A percentile compares a stretch with the other conserved stretches of the same genome.
phyloP scores from a whole-genome alignment of 2,329 filamentous ascomycete species.

The Clarireedia homoeocarpa region DNA sequence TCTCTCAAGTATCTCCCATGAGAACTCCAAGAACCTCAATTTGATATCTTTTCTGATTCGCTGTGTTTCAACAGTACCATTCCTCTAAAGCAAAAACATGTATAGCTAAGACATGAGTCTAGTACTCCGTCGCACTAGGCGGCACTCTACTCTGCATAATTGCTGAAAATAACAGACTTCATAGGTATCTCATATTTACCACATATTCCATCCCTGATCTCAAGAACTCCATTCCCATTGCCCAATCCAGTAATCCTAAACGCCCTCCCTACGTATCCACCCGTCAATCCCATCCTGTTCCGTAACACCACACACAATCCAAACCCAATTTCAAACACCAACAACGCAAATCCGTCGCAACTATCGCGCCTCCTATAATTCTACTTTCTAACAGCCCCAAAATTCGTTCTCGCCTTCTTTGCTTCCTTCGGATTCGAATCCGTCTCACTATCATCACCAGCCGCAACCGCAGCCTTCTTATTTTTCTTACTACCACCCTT shows the following conservation, averaged over 20 bases:
- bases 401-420: slow-evolving; percentile 28
- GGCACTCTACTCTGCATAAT: not conserved
- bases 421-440: slow-evolving; percentile 43
- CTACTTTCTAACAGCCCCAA: slow-evolving; percentile 26
- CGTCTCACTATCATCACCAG: slow-evolving; percentile 49
- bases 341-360: slow-evolving; percentile 1
- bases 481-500: slow-evolving; percentile 39
- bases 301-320: not conserved
- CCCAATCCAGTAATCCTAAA: not conserved
- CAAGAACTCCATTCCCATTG: not conserved
- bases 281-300: not conserved
- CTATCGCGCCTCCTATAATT: not conserved
- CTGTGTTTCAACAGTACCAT: too few relatives aligned
- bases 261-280: not conserved
- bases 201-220: not conserved
- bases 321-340: not conserved
- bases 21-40: too few relatives aligned
- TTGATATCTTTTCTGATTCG: too few relatives aligned
- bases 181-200: not conserved
- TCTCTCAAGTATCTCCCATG: too few relatives aligned
- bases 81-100: too few relatives aligned
- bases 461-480: slow-evolving; percentile 40
- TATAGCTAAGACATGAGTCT: too few relatives aligned
- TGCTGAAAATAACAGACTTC: not conserved
- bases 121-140: too few relatives aligned